Base-by-base conservation (phyloP, 495 filamentous ascomycete genomes). In the Tuber borchii region DNA sequence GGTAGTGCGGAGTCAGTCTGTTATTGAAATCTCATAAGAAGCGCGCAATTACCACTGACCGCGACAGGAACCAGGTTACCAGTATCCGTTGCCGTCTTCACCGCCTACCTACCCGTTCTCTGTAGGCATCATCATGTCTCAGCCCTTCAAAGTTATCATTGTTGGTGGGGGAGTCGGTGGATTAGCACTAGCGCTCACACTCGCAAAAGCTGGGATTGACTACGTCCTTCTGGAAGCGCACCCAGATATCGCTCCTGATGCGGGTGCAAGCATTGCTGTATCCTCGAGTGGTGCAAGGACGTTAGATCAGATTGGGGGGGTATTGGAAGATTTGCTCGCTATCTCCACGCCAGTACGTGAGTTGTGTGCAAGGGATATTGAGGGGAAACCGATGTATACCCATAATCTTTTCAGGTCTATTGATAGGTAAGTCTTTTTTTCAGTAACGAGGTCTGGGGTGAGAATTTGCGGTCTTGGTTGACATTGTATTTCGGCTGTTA, bases 81-180 rank as follows among this genome's bases (percentile, higher is more conserved):
- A 44, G 43, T 44, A 44, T 44, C 43, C 43, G 2, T 44, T 44
- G 43, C 43, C 9, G 9, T 44, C 43, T 44, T 44, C 12, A 22
- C 46, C 46, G 8, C 20, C 46, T 17, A 45, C 6, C 19, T 48
- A 20, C 19, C 46, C 43, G 16, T 44, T 22, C 6, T 19, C 46
- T 48, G 6, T 6, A 48, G 46, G 20, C 46, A 48, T 22, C 46
- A 48, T 22, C 46, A 48, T 48, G 46, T 7, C 46, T 19, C 19
- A 19, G 6, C 46, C 46, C 9, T 86, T 88, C 82, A 85, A 84
- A 65, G 87, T 86, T 40, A 84, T 90, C 45, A 85, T 90, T 56
- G 85, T 87, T 17, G 88, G 88, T 39, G 88, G 86, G 9, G 86
- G 85, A 8, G 84, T 89, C 34, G 83, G 86, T 6, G 87, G 87